Percentiles rank a stretch among this genome's conserved stretches.
These are phyloP conservation scores for Hanseniaspora hatyaiensis DNA, from an alignment of 805 yeast genomes.

Conservation along the genomic window DNA sequence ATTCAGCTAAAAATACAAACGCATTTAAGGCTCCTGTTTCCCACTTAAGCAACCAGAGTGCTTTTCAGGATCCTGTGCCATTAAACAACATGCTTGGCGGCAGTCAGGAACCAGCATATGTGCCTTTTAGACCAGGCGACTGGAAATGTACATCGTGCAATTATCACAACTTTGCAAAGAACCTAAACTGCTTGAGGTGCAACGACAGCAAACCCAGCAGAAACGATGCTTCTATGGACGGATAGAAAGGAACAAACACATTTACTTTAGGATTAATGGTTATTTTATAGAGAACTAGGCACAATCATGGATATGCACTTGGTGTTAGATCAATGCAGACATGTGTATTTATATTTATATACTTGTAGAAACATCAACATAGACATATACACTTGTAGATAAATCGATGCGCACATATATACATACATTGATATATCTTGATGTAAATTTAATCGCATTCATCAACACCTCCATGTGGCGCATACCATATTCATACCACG, in stretches of 20 bases:
- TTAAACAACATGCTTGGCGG: slow-evolving; percentile 22
- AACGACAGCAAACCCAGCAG: slow-evolving; percentile 46
- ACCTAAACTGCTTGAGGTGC: slow-evolving; percentile 75
- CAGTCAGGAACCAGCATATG: too few species aligned
- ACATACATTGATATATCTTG: neutral
- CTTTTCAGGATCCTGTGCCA: slow-evolving; percentile 6
- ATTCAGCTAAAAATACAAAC: too few species aligned
- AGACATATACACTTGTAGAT: too few species aligned
- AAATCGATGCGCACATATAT: too few species aligned
- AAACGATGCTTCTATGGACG: neutral
- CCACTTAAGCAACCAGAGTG: slow-evolving; percentile 16
- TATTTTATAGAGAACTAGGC: too few species aligned
- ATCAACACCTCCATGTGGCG: too few species aligned
- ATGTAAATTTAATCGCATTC: neutral
- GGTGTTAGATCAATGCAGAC: too few species aligned
- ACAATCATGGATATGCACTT: too few species aligned
- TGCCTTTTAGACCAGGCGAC: slow-evolving; percentile 94
- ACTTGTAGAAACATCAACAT: too few species aligned
- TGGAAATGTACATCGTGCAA: slow-evolving; percentile 82
- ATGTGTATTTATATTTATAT: too few species aligned
- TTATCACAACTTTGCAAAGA: slow-evolving; percentile 88
- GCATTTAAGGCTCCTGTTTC: too few species aligned
- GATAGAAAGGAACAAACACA: neutral
- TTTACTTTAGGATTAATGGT: neutral
- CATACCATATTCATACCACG: too few species aligned